Base-by-base conservation (phyloP, 2,329 filamentous ascomycete genomes). In the Cercospora nicotianae region DNA sequence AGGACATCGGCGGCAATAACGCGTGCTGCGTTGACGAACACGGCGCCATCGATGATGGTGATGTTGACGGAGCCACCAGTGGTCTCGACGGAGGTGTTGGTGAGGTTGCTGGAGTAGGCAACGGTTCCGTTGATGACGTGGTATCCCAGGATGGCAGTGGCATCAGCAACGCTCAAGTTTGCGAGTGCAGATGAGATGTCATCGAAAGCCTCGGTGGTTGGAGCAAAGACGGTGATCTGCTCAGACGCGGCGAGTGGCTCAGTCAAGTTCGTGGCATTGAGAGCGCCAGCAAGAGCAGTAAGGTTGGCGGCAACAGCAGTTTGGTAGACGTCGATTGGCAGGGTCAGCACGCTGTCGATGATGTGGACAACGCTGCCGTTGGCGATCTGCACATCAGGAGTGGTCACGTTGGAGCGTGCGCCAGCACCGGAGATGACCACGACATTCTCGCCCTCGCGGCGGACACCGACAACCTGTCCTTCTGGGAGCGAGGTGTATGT, bases 211-310 rank as follows among this genome's bases (percentile, higher is more conserved):
- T 80, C 80, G 75, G 90, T 88, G 74, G 80, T 83, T 1, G 89
- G 89, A 0, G 85, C 87, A 70, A 91, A 91, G 69, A 91, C 82
- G 65, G 89, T 91, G 45, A 91, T 71, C 73, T 88, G 82, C 30
- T 74, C 72, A 8, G 79, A 74, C 12, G 69, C 71, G 67, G 83
- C 77, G 36, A 88, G 75, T 18, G 80, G 77, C 2, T 79, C 72
- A 20, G 80, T 70, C n/a, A 83, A 74, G 69, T 80, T 73, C 26
- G 81, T 79, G 3, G 75, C 72, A 20, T 77, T 78, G 55, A 81
- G 70, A n/a, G 81, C 82, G 42, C 81, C 81, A 64, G 76, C 76
- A 39, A 83, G 72, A n/a, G 79, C 76, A 30, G 80, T 80, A 12
- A 83, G 76, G 67, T 70, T 68, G 61, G 74, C 72, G 59, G 72